Evolutionary conservation across 106 monocot species (phyloP), one percentile per base, ranked within the genome.

Genomic region (Iris macrosiphon): DNA sequence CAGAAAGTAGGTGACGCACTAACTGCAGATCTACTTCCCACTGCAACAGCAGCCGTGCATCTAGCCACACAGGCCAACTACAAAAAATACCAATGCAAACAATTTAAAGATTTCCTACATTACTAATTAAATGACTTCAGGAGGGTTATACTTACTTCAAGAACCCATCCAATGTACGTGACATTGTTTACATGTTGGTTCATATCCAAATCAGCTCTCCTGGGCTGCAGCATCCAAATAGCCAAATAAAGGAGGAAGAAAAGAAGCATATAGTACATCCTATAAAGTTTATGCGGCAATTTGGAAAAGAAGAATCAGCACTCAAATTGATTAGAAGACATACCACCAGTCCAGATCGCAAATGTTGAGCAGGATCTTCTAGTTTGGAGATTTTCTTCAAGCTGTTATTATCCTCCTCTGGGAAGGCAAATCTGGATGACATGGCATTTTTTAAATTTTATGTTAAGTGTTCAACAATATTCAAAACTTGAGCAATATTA

Each of bases 121-220:
- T 4, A 21, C 9, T 13, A 20, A 42, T 4, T 6, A 27, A 14
- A 58, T 42, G 26, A 27, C 16, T 16, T 28, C 2, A 4, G 14
- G 4, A 3, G 39, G 38, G 16, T 28, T 56, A 1, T 30, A 59
- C 74, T 71, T 80, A 99, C 98, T 64, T 99, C 98, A 42, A 99
- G 87, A 52, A 99, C 80, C 98, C 98, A 99, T 52, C 91, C 98
- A 31, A 99, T 83, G 54, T 99, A 99, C 20, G 98, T 79, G 28
- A 99, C 98, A 43, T 99, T 91, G 70, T 99, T 99, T 44, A 99
- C 98, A 72, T 99, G 98, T 57, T 87, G 98, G 60, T 99, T 99
- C 98, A 99, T 99, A 62, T 99, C 98, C 17, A 99, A 64, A 79
- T 99, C 98, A 52, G 87, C 91, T 87, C 98, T 99, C 45, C 98